These are phyloP conservation scores for Flaveria bidentis DNA, from an alignment of 129 eudicot genomes.

Conservation along the genomic window DNA sequence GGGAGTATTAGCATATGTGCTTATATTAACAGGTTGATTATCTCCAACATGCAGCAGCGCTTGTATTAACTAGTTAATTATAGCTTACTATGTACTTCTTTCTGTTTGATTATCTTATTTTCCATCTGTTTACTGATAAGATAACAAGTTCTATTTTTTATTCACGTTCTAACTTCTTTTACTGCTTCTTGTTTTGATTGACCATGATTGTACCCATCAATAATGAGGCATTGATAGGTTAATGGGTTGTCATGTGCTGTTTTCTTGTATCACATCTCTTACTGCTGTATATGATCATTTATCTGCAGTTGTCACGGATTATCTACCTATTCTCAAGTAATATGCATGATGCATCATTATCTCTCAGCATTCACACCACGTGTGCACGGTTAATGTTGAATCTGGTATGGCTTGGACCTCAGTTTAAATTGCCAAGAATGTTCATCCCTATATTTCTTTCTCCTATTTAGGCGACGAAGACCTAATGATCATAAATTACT, in stretches of 20 bases:
- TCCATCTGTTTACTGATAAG: neutral
- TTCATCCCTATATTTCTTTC: neutral
- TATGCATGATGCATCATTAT: constrained; percentile 97
- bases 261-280: constrained; percentile 15
- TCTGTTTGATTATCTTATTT: constrained; percentile 1
- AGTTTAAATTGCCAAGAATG: constrained; percentile 9
- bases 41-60: neutral
- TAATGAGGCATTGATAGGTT: constrained; percentile 1
- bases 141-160: constrained; percentile 11
- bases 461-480: neutral
- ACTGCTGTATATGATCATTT: constrained; percentile 15
- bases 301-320: constrained; percentile 86
- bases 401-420: constrained; percentile 52
- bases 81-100: constrained; percentile 2
- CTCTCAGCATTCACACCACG: constrained; percentile 97
- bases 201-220: neutral
- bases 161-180: constrained; percentile 3
- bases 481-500: constrained; percentile 4
- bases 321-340: constrained; percentile 98
- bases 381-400: constrained; percentile 98
- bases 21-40: neutral
- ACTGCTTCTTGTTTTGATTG: constrained; percentile 12
- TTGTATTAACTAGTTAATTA: neutral
- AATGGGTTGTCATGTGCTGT: constrained; percentile 6
- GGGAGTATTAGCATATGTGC: neutral